Conservation (phyloP, 176 grass and related monocot genomes). For the Pontederia crassipes region DNA sequence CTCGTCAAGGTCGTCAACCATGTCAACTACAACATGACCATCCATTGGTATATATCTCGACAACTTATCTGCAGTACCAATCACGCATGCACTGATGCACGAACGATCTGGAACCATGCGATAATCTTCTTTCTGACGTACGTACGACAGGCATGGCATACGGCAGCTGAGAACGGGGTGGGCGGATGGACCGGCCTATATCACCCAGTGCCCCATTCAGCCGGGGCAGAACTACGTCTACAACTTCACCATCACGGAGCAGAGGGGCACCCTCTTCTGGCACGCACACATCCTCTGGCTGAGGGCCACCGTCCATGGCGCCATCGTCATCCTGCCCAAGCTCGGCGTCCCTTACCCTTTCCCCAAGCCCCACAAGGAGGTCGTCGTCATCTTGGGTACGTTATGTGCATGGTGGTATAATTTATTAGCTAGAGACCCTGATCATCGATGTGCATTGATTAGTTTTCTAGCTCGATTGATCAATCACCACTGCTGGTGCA, state of each 20-base stretch:
- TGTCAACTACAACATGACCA: slow-evolving; percentile 55
- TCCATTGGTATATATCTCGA: slow-evolving; percentile 51
- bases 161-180: slow-evolving; percentile 65
- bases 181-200: slow-evolving; percentile 16
- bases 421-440: too few relatives aligned
- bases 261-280: slow-evolving; percentile 86
- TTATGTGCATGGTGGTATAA: not conserved
- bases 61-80: too few relatives aligned
- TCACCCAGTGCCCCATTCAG: slow-evolving; percentile 23
- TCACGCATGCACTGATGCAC: too few relatives aligned
- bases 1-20: slow-evolving; percentile 68
- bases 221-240: slow-evolving; percentile 60
- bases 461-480: too few relatives aligned
- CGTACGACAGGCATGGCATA: slow-evolving; percentile 49
- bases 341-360: slow-evolving; percentile 52
- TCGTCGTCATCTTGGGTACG: slow-evolving; percentile 51
- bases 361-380: slow-evolving; percentile 47
- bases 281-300: slow-evolving; percentile 86
- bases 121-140: not conserved
- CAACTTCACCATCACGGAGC: slow-evolving; percentile 71
- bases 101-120: not conserved
- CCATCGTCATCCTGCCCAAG: slow-evolving; percentile 72
- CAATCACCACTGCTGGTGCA: not conserved
- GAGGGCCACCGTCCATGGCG: slow-evolving; percentile 50
- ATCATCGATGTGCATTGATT: too few relatives aligned